These are phyloP conservation scores for Saccharomycopsis oosterbeekiorum DNA, from an alignment of 805 yeast genomes.

Conservation along the genomic window DNA sequence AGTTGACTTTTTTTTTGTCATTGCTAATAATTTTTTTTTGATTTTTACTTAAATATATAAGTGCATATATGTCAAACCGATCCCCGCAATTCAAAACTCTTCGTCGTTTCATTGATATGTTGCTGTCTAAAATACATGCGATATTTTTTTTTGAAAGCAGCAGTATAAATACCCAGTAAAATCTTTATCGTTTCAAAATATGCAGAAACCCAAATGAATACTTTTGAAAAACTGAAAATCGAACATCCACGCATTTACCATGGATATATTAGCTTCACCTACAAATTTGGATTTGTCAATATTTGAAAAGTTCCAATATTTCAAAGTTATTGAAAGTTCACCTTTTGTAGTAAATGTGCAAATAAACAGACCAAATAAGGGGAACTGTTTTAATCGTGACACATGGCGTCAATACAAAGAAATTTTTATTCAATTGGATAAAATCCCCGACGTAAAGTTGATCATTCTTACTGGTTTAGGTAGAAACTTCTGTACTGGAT, in stretches of 20 bases:
- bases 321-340: conserved; percentile 3
- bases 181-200: too few species aligned
- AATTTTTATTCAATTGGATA: conserved; percentile 37
- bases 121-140: too few species aligned
- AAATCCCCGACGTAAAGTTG: conserved; percentile 35
- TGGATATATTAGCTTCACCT: background rate
- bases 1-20: background rate
- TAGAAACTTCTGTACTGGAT: conserved; percentile 52
- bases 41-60: too few species aligned
- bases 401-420: conserved; percentile 50
- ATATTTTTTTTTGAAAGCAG: too few species aligned
- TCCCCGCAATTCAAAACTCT: background rate
- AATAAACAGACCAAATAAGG: conserved; percentile 48
- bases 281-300: background rate
- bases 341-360: conserved; percentile 43
- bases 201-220: too few species aligned
- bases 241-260: too few species aligned
- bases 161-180: too few species aligned
- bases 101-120: too few species aligned
- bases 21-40: too few species aligned
- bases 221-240: too few species aligned
- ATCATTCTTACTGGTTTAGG: conserved; percentile 51
- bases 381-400: conserved; percentile 47
- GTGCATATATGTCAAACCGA: background rate
- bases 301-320: conserved; percentile 4